Evolutionary conservation across 495 filamentous ascomycete genomes (phyloP), one percentile per base, ranked within the genome.

Genomic region (Neurospora sp.): DNA sequence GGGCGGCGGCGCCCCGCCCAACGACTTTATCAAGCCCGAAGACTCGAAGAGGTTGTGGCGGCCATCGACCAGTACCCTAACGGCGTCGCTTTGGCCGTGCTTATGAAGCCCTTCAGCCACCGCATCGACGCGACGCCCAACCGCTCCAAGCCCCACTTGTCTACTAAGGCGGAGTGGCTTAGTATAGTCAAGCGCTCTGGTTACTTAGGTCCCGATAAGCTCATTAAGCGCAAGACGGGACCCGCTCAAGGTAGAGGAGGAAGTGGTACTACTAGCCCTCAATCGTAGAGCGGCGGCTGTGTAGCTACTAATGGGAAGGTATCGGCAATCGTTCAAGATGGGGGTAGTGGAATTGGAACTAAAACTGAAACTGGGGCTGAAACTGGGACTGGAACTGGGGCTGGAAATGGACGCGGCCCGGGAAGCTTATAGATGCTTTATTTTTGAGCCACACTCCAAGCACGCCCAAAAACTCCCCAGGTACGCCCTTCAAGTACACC

Each of bases 91-190:
- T 89, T 94, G 69, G 83, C 81, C 37, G 84, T 86, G 3, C 80
- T 96, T 16, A 80, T 93, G 35, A 86, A 82, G 20, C 81, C 83
- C 16, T 96, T 95, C 81, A 84, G 86, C 14, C 80, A 82, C 45
- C 86, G 90, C 14, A 82, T 92, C 65, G 87, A 87, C 4, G 53
- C 53, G 27, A 35, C 53, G 27, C 53, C 53, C 53, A 61, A 61
- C 27, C 53, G 53, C 53, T 35, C 53, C 53, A 83, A 82, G 31
- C 76, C 81, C 10, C 78, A 81, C 18, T 78, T 80, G 40, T 77
- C 79, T 20, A 83, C 82, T 71, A 82, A 80, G 73, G 77, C 81
- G 3, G 73, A 77, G 22, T 91, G 90, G 80, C 86, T 90, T 45
- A 75, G 79, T 20, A 27, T 91, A 70, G 86, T 81, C 45, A 78